phyloP scores from a whole-genome alignment of 2,329 filamentous ascomycete genomes.

The Reticulascus tulasneorum region DNA sequence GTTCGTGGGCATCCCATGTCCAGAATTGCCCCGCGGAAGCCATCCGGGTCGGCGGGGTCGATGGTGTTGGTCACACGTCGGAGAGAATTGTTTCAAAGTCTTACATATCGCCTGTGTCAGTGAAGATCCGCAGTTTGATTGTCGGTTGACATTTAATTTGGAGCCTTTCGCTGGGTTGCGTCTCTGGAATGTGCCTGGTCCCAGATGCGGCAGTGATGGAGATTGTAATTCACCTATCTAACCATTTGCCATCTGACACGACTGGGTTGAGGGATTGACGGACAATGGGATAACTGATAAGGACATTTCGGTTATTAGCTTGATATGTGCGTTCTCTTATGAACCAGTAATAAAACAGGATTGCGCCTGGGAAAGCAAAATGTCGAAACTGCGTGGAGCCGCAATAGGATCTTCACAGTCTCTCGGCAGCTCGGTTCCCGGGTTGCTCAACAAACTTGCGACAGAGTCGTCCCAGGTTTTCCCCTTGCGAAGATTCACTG shows the following conservation, averaged over 20 bases:
- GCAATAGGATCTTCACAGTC: conserved; percentile 9
- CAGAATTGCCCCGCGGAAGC: conserved; percentile 8
- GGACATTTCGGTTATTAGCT: neutral
- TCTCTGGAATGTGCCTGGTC: neutral
- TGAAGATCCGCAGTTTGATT: conserved; percentile 10
- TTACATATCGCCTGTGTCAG: conserved; percentile 4
- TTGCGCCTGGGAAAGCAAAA: neutral
- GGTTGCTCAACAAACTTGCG: too few species aligned
- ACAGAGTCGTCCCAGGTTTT: too few species aligned
- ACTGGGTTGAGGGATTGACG: conserved; percentile 1
- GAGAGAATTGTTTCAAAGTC: conserved; percentile 10
- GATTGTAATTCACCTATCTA: neutral
- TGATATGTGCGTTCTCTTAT: neutral
- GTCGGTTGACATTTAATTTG: conserved; percentile 7
- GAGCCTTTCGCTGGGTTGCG: conserved; percentile 1
- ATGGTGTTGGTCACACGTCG: conserved; percentile 1
- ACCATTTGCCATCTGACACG: conserved; percentile 1
- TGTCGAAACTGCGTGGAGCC: conserved; percentile 7
- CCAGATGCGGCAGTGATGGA: neutral
- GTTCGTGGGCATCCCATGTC: conserved; percentile 1
- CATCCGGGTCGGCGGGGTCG: conserved; percentile 8
- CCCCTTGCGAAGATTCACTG: too few species aligned
- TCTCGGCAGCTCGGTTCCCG: too few species aligned
- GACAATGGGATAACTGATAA: neutral
- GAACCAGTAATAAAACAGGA: conserved; percentile 1